A percentile compares a stretch with the other conserved stretches of the same genome.
phyloP scores from a whole-genome alignment of 441 rosid genomes.

The Pelargonium myrrhifolium region DNA sequence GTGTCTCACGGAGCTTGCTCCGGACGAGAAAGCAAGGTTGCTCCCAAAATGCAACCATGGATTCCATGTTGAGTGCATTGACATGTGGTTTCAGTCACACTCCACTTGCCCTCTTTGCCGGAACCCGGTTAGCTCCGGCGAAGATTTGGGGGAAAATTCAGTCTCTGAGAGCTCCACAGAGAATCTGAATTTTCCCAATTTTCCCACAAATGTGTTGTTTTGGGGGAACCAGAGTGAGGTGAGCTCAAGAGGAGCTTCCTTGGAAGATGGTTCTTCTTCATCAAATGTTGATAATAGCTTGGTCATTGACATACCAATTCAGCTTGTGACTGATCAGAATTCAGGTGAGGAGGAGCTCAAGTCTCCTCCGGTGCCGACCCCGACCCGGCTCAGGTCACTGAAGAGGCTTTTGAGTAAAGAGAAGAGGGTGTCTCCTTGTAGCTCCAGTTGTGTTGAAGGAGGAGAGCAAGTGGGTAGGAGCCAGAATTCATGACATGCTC shows the following conservation, averaged over 20 bases:
- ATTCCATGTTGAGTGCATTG: constrained; percentile 62
- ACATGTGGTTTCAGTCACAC: constrained; percentile 71
- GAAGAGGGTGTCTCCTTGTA: constrained; percentile 35
- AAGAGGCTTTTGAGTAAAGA: constrained; percentile 71
- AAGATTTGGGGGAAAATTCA: neutral
- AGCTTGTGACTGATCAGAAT: constrained; percentile 22
- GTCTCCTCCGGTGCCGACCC: constrained; percentile 31
- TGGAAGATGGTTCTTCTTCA: constrained; percentile 31
- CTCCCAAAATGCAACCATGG: constrained; percentile 48
- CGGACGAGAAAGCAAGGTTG: constrained; percentile 50
- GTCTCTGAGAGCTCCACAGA: constrained; percentile 20
- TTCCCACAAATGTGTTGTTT: constrained; percentile 77
- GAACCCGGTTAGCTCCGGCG: constrained; percentile 25
- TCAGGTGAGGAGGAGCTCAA: constrained; percentile 51
- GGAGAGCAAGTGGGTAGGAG: constrained; percentile 10
- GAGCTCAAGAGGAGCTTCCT: constrained; percentile 39
- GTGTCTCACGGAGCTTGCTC: constrained; percentile 50
- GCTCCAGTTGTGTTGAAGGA: constrained; percentile 28
- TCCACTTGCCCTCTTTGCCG: constrained; percentile 64
- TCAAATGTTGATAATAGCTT: too few relatives aligned
- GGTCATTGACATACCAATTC: constrained; percentile 50
- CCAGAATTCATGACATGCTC: neutral
- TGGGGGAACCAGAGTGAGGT: constrained; percentile 75
- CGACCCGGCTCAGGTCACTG: constrained; percentile 60
- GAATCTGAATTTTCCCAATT: constrained; percentile 28